Conservation (phyloP, 176 grass and related monocot genomes). For the Zoysia pacifica region DNA sequence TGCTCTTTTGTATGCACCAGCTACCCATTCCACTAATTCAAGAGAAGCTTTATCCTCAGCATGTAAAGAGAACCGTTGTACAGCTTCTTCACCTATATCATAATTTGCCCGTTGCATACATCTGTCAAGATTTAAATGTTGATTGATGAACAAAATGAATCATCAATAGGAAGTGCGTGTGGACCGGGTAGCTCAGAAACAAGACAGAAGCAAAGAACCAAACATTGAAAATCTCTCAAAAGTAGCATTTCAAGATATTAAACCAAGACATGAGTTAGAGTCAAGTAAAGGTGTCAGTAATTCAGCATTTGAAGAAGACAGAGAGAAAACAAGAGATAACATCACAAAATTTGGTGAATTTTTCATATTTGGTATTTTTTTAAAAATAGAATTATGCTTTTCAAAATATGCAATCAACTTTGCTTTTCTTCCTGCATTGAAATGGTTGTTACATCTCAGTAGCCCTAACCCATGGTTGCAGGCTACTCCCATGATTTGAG, state of each 20-base stretch:
- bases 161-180: not conserved
- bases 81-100: slow-evolving; percentile 92
- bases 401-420: not conserved
- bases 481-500: slow-evolving; percentile 6
- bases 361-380: not conserved
- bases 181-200: not conserved
- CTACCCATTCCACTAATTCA: slow-evolving; percentile 81
- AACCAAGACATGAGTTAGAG: slow-evolving; percentile 1
- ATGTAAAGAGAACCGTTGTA: slow-evolving; percentile 82
- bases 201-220: not conserved
- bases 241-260: slow-evolving; percentile 15
- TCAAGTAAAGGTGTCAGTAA: not conserved
- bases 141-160: slow-evolving; percentile 23
- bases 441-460: not conserved
- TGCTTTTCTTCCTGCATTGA: slow-evolving; percentile 5
- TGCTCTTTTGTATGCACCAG: slow-evolving; percentile 79
- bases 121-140: slow-evolving; percentile 51
- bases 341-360: slow-evolving; percentile 1
- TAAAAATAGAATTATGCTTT: not conserved
- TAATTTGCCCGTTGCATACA: slow-evolving; percentile 96
- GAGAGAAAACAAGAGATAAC: not conserved
- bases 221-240: slow-evolving; percentile 18
- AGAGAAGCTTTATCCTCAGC: slow-evolving; percentile 93
- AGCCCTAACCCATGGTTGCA: slow-evolving; percentile 6
- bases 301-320: not conserved